Base-by-base conservation (phyloP, 2,329 filamentous ascomycete genomes). In the Myriosclerotinia duriaeana region DNA sequence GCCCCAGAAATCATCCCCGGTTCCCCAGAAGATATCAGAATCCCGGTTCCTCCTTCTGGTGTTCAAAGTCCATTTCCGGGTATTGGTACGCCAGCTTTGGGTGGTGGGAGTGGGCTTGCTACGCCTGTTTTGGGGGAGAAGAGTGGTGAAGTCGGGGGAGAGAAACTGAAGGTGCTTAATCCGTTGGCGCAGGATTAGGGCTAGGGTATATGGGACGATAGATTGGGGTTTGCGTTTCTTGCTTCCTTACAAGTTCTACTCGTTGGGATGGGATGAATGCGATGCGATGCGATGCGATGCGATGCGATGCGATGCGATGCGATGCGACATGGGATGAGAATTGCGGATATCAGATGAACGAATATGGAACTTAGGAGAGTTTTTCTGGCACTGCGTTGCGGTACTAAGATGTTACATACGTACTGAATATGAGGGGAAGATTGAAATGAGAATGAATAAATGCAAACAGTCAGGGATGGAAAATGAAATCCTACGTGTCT, bases 1-100 rank as follows among this genome's bases (percentile, higher is more conserved):
- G 83, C 85, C 15, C 68, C 68, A 15, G 83, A 85, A 60, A 87
- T 93, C 62, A 85, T 96, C 17, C 90, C 92, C 2, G 85, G 85
- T 61, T 93, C 90, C 1, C 91, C 93, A 0, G 89, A 96, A 78
- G 91, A 93, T 70, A 89, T 95, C 74, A 85, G 88, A 70, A 92
- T 93, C 53, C 90, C 90, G 0, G 89, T 93, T 14, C 86, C 90
- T 30, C 82, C 85, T 3, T 85, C 82, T 68, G 82, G 82, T 52
- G 74, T 74, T 53, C 69, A 73, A 11, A 75, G 71, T 40, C 75
- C 75, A 2, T 44, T 53, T 14, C 67, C 72, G 48, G 74, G 75
- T 22, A 52, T 74, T 56, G 74, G 71, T 6, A 73, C 68, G 65
- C 72, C 66, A 7, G 71, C 65, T 17, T 48, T 66, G 17, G 34